phyloP scores from a whole-genome alignment of 2,329 filamentous ascomycete genomes.

The Curvularia lunata region DNA sequence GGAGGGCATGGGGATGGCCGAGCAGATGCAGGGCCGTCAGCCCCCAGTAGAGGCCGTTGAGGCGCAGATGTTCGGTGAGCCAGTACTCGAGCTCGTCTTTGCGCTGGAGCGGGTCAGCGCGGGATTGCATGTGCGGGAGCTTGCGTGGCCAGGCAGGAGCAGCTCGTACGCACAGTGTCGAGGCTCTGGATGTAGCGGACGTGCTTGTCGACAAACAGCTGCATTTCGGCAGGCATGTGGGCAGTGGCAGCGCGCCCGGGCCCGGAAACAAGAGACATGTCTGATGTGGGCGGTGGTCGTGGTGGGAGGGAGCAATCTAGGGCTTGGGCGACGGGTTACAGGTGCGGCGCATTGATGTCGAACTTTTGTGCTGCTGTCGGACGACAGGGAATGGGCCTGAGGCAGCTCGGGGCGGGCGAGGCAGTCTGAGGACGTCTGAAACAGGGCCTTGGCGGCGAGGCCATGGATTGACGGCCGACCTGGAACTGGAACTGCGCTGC shows the following conservation, averaged over 20 bases:
- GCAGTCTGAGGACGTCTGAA: conserved; percentile 5
- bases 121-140: conserved; percentile 23
- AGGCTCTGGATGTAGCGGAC: conserved; percentile 92
- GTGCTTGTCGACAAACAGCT: conserved; percentile 69
- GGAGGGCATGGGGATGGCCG: conserved; percentile 78
- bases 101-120: conserved; percentile 62
- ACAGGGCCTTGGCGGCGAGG: conserved; percentile 10
- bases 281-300: conserved; percentile 4
- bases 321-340: conserved; percentile 4
- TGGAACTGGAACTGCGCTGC: not conserved
- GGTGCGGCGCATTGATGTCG: conserved; percentile 11
- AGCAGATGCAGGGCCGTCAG: conserved; percentile 87
- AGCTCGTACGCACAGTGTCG: conserved; percentile 70
- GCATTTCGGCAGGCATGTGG: conserved; percentile 55
- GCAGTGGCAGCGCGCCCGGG: conserved; percentile 59
- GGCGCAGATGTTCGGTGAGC: conserved; percentile 93
- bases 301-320: not conserved
- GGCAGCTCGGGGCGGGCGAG: conserved; percentile 3
- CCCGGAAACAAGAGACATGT: conserved; percentile 67
- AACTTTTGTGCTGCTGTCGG: conserved; percentile 1
- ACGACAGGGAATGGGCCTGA: conserved; percentile 11
- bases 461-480: not conserved
- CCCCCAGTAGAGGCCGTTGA: conserved; percentile 98
- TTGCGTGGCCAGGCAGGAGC: conserved; percentile 26
- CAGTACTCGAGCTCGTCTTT: conserved; percentile 97